phyloP scores from a whole-genome alignment of 805 yeast species.

The Danielia oregonensis region DNA sequence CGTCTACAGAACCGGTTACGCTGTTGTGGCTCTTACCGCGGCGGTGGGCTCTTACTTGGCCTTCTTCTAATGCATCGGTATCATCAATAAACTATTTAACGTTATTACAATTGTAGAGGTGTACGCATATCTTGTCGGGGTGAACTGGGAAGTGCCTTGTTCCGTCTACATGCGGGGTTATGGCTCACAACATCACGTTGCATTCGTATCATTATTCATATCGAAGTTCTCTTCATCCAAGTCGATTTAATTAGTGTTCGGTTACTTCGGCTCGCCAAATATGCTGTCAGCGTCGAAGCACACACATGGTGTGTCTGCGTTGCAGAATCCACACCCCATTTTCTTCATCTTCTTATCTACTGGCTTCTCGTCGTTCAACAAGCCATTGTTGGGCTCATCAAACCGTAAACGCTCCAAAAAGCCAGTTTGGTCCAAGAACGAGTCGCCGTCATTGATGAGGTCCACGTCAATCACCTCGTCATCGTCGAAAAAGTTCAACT shows the following conservation, averaged over 20 bases:
- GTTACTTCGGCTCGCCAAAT: constrained; percentile 9
- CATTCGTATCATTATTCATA: no score
- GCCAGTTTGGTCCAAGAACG: constrained; percentile 5
- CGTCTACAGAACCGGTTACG: constrained; percentile 88
- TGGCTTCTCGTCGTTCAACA: constrained; percentile 1
- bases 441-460: constrained; percentile 13
- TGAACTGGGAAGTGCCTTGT: no score
- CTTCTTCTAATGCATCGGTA: constrained; percentile 29
- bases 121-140: no score
- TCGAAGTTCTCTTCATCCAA: no score
- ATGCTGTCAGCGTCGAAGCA: constrained; percentile 37
- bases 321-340: constrained; percentile 34
- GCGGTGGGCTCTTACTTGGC: constrained; percentile 56
- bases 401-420: constrained; percentile 3
- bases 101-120: no score
- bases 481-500: constrained; percentile 13
- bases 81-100: no score
- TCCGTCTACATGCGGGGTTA: no score
- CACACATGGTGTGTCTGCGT: constrained; percentile 37
- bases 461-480: constrained; percentile 16
- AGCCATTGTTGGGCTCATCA: not conserved
- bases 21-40: constrained; percentile 66
- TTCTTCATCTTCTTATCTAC: constrained; percentile 6
- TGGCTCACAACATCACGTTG: no score
- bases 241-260: no score